A percentile compares a stretch with the other conserved stretches of the same genome.
These are phyloP conservation scores for Stagonosporopsis chrysanthemi DNA, from an alignment of 2,329 filamentous ascomycete species.

Conservation along the genomic window DNA sequence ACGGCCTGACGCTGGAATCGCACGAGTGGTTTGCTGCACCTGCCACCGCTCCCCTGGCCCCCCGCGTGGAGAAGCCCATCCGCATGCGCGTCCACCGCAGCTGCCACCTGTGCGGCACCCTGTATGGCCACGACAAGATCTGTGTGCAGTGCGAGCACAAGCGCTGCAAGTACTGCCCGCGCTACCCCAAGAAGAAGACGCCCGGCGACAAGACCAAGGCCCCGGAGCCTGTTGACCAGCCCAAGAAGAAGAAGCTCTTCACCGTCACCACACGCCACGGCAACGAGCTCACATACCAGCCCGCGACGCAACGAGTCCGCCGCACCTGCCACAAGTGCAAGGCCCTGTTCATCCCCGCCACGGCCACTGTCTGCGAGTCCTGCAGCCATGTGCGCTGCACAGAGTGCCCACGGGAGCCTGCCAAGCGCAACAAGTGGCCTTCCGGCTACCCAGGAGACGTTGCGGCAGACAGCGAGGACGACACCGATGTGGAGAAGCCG, in stretches of 20 bases:
- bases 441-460: constrained; percentile 74
- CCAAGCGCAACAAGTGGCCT: constrained; percentile 73
- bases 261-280: constrained; percentile 71
- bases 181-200: constrained; percentile 72
- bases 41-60: constrained; percentile 39
- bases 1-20: constrained; percentile 52
- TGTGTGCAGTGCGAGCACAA: constrained; percentile 80
- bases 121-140: constrained; percentile 75
- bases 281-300: constrained; percentile 74
- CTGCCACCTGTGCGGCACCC: constrained; percentile 81
- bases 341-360: constrained; percentile 62
- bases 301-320: constrained; percentile 74
- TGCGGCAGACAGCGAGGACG: constrained; percentile 44
- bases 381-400: constrained; percentile 80
- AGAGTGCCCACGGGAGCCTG: constrained; percentile 80
- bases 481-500: constrained; percentile 34
- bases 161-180: constrained; percentile 81
- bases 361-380: constrained; percentile 67
- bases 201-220: constrained; percentile 47
- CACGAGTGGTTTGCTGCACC: constrained; percentile 46
- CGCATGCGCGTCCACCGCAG: constrained; percentile 79
- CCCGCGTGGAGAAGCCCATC: constrained; percentile 76
- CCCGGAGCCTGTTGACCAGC: constrained; percentile 55
- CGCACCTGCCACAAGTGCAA: constrained; percentile 79
- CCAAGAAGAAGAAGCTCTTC: constrained; percentile 59